Evolutionary conservation across 176 grass and related monocot genomes (phyloP).

Genomic region (bread wheat (Triticum aestivum)): DNA sequence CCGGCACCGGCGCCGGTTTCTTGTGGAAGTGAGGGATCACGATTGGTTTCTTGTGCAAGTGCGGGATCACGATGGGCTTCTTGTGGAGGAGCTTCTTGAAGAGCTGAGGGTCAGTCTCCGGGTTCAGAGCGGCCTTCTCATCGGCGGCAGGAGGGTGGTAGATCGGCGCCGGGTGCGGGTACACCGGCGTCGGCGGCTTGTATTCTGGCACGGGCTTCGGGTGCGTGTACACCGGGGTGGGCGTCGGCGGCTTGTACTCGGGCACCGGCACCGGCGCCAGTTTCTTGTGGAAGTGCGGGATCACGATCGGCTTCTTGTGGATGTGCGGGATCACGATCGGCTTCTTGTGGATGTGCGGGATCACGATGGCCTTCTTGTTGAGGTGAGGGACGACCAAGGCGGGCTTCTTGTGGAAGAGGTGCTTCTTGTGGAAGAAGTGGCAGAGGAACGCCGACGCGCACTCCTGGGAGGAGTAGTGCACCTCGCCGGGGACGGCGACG

Average conservation of each 20-base stretch:
- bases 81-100: constrained; percentile 32
- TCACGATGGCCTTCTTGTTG: constrained; percentile 2
- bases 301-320: constrained; percentile 4
- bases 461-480: constrained; percentile 15
- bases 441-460: constrained; percentile 35
- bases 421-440: constrained; percentile 13
- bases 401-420: constrained; percentile 21
- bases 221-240: neutral
- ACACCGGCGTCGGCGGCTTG: constrained; percentile 3
- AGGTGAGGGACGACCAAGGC: neutral
- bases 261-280: neutral
- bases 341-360: constrained; percentile 19
- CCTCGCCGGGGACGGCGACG: constrained; percentile 11
- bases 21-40: constrained; percentile 12
- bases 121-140: constrained; percentile 1
- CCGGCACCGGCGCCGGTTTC: neutral
- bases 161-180: neutral
- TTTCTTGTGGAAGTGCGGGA: constrained; percentile 23
- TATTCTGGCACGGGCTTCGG: neutral
- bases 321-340: neutral
- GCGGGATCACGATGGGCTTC: neutral
- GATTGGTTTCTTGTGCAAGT: constrained; percentile 9
- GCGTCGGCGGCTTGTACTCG: neutral
- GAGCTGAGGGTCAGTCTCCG: constrained; percentile 5
- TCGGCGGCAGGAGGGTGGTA: constrained; percentile 27